Evolutionary conservation across 331 rosid species (phyloP), one percentile per base, ranked within the genome.

Genomic region (Phaseolus coccineus): DNA sequence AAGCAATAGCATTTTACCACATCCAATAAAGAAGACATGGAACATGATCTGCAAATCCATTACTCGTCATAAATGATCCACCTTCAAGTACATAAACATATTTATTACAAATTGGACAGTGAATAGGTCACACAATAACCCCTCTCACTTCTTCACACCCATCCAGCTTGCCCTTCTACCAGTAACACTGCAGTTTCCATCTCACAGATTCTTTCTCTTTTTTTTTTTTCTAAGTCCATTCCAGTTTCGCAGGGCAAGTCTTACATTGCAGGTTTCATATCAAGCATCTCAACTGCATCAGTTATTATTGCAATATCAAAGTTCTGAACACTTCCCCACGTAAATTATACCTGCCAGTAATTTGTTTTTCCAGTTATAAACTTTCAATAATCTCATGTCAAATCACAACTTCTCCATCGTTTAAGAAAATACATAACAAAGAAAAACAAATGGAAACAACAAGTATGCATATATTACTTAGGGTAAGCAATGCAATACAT

Each of bases 21-120:
- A 53, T 67, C 30, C 2, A 72, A 86, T 2, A 72, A 86, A 78
- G 69, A 80, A 82, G 82, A 88, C 84, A 84, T 64, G 64, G 59
- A 85, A 84, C 88, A 80, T 84, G 89, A 91, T 88, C 92, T 87
- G 88, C 86, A 84, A 80, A 86, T 84, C 69, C 85, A 80, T 84
- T 50, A 80, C 77, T 80, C 68, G 59, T 87, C 87, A 82, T 82
- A 80, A 81, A 83, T 78, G 86, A 78, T 19, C 53, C 78, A 75
- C 82, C 82, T 62, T 76, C 71, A 80, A 75, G 82, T 84, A 80
- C 87, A 80, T 55, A 53, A 37, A 47, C 79, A 74, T 71, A 82
- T 84, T 84, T 84, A 84, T 84, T 84, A 69, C 87, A 84, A 80
- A 52, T 69, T 73, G 63, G 30, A 83, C 59, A 14, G 63, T 79